A percentile compares a stretch with the other conserved stretches of the same genome.
phyloP scores from a whole-genome alignment of 1,284 basidiomycete species.

The Ganoderma resinaceum region DNA sequence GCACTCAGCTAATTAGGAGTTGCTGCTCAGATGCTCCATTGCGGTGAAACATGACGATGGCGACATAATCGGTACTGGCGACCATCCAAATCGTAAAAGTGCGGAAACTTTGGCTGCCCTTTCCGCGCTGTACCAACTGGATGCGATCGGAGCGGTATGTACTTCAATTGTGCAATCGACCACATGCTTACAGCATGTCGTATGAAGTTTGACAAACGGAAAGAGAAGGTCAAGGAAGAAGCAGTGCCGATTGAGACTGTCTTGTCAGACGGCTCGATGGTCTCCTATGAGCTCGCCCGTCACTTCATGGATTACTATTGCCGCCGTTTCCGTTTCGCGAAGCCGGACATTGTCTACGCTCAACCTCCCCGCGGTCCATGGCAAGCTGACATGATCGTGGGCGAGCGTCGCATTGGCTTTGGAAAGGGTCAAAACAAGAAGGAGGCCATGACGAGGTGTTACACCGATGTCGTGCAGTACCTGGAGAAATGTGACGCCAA shows the following conservation, averaged over 20 bases:
- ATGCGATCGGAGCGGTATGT: slow-evolving; percentile 62
- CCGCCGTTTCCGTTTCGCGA: slow-evolving; percentile 80
- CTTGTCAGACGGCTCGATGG: slow-evolving; percentile 72
- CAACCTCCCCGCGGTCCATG: slow-evolving; percentile 52
- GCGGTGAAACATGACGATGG: slow-evolving; percentile 39
- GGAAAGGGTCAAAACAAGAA: slow-evolving; percentile 81
- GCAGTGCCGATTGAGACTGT: slow-evolving; percentile 34
- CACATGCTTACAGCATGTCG: not conserved
- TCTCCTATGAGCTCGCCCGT: slow-evolving; percentile 81
- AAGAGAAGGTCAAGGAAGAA: slow-evolving; percentile 20
- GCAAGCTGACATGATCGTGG: slow-evolving; percentile 87
- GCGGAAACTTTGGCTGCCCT: slow-evolving; percentile 82
- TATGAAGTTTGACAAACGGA: slow-evolving; percentile 26
- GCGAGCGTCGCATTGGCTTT: slow-evolving; percentile 82
- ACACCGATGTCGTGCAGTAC: slow-evolving; percentile 89
- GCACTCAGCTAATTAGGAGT: not conserved
- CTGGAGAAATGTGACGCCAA: slow-evolving; percentile 84
- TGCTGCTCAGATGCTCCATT: slow-evolving; percentile 19
- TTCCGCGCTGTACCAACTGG: slow-evolving; percentile 75
- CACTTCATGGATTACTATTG: slow-evolving; percentile 98
- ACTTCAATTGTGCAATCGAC: not conserved
- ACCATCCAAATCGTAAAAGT: slow-evolving; percentile 69
- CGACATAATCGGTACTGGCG: slow-evolving; percentile 63
- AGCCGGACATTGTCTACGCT: slow-evolving; percentile 77
- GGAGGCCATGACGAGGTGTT: slow-evolving; percentile 75